Conservation (phyloP, 768 basidiomycete species). For the Hydnomerulius pinastri region DNA sequence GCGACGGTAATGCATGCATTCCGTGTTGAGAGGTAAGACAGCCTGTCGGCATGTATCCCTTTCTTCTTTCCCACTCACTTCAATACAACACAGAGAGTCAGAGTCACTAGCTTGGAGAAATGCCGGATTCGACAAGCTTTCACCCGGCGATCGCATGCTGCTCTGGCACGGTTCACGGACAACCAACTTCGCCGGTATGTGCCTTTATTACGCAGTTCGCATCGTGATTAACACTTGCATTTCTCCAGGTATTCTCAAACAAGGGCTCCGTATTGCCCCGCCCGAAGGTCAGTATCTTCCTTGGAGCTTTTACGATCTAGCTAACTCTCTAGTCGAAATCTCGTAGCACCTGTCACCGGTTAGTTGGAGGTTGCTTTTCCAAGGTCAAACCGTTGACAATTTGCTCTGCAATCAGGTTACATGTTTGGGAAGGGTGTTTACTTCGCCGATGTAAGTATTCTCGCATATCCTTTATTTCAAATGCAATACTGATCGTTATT, state of each 20-base stretch:
- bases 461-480: background rate
- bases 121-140: slow-evolving; percentile 45
- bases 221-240: background rate
- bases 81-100: slow-evolving; percentile 22
- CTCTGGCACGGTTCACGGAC: slow-evolving; percentile 67
- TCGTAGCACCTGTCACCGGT: slow-evolving; percentile 50
- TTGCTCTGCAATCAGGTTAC: slow-evolving; percentile 37
- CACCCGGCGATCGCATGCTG: slow-evolving; percentile 52
- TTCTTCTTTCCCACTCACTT: background rate
- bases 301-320: background rate
- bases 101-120: slow-evolving; percentile 45
- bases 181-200: slow-evolving; percentile 62
- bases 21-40: slow-evolving; percentile 53
- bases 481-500: slow-evolving; percentile 1
- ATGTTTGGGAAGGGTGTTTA: slow-evolving; percentile 73
- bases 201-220: background rate
- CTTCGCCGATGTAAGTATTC: slow-evolving; percentile 54
- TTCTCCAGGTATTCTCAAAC: slow-evolving; percentile 52
- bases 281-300: slow-evolving; percentile 48
- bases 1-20: slow-evolving; percentile 50
- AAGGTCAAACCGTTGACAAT: background rate
- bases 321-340: background rate
- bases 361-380: background rate
- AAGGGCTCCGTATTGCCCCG: slow-evolving; percentile 64
- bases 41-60: background rate